These are phyloP conservation scores for Pseudozyma thailandica DNA, from an alignment of 1,284 basidiomycete genomes.

Conservation along the genomic window DNA sequence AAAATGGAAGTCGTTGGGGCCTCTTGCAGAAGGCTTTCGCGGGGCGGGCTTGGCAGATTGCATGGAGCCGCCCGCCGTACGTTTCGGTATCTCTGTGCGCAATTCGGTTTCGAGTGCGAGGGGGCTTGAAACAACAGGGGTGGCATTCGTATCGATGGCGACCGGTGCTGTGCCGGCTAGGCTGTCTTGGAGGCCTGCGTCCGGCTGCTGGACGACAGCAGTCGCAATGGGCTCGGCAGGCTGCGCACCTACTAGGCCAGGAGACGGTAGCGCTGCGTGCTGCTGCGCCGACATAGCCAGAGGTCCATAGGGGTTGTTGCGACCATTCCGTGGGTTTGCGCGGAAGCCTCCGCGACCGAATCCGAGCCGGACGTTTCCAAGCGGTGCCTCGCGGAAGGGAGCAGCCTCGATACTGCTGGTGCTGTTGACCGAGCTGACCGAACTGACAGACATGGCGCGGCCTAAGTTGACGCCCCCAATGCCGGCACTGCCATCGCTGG, in stretches of 20 bases:
- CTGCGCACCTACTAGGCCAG: background rate
- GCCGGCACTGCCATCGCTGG: slow-evolving; percentile 41
- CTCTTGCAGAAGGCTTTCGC: slow-evolving; percentile 33
- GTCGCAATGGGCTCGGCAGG: background rate
- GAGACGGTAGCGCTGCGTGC: background rate
- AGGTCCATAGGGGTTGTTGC: slow-evolving; percentile 17
- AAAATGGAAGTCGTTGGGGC: slow-evolving; percentile 64
- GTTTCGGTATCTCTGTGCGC: slow-evolving; percentile 54
- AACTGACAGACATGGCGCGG: slow-evolving; percentile 63
- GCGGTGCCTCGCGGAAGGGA: slow-evolving; percentile 63
- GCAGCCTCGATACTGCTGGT: slow-evolving; percentile 65
- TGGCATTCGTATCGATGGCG: no score
- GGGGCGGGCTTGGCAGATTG: slow-evolving; percentile 23
- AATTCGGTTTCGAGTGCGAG: no score
- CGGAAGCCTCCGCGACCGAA: slow-evolving; percentile 35
- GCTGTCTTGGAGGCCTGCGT: background rate
- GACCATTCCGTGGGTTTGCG: slow-evolving; percentile 20
- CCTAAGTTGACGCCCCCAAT: slow-evolving; percentile 45
- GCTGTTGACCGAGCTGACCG: slow-evolving; percentile 63
- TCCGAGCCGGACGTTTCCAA: slow-evolving; percentile 58
- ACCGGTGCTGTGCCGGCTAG: no score
- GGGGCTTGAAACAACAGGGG: no score
- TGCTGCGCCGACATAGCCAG: slow-evolving; percentile 14
- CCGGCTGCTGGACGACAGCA: background rate
- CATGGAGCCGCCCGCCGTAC: no score